phyloP scores from a whole-genome alignment of 257 asterid species.

The Salvia splendens region DNA sequence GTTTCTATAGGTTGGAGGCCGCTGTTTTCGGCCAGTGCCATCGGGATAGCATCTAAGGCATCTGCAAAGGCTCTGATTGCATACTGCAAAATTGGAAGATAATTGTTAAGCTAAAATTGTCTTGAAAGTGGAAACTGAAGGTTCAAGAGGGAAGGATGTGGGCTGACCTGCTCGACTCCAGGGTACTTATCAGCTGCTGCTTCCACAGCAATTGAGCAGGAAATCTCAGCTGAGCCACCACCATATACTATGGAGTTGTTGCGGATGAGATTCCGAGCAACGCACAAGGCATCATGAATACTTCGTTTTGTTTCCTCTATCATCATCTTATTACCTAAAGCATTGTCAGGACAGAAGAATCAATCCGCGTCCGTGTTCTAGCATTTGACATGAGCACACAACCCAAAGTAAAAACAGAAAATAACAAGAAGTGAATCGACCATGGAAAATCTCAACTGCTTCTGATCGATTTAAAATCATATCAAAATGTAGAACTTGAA shows the following conservation, averaged over 20 bases:
- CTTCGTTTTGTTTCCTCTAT: slow-evolving; percentile 98
- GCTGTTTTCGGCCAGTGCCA: slow-evolving; percentile 98
- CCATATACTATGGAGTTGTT: slow-evolving; percentile 95
- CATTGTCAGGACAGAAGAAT: slow-evolving; percentile 15
- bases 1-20: slow-evolving; percentile 96
- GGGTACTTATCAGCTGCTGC: slow-evolving; percentile 96
- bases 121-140: background rate
- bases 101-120: slow-evolving; percentile 1
- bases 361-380: background rate
- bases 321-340: slow-evolving; percentile 96
- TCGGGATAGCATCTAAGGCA: slow-evolving; percentile 91
- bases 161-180: slow-evolving; percentile 90
- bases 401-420: too few species aligned
- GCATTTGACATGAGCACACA: background rate
- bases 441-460: background rate
- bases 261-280: slow-evolving; percentile 90
- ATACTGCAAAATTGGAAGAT: slow-evolving; percentile 53
- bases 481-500: background rate
- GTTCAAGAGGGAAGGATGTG: background rate
- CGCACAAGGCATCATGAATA: slow-evolving; percentile 93
- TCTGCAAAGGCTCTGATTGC: slow-evolving; percentile 97
- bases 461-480: slow-evolving; percentile 7
- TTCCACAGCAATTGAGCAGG: slow-evolving; percentile 95
- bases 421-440: background rate
- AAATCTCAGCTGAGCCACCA: slow-evolving; percentile 96